phyloP scores from a whole-genome alignment of 2,329 filamentous ascomycete species.

The Pestalotiopsis sp. region DNA sequence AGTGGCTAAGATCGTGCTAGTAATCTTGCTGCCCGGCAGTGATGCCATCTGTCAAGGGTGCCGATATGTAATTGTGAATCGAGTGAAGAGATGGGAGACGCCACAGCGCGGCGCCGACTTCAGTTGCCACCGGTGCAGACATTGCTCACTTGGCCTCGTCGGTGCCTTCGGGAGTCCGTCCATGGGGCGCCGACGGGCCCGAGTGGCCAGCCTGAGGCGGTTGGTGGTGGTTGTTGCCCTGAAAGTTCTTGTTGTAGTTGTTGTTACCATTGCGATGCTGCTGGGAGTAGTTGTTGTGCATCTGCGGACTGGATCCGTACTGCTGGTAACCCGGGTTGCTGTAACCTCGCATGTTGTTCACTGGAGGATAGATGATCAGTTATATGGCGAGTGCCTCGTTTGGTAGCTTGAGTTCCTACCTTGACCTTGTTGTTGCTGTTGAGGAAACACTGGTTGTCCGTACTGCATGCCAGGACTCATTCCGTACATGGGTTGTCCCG shows the following conservation, averaged over 20 bases:
- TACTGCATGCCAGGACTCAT: slow-evolving; percentile 77
- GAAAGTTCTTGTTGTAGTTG: slow-evolving; percentile 49
- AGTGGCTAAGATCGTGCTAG: background rate
- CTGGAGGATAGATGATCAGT: slow-evolving; percentile 46
- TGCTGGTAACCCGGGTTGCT: slow-evolving; percentile 61
- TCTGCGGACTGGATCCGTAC: slow-evolving; percentile 65
- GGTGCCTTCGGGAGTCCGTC: slow-evolving; percentile 39
- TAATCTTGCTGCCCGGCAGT: slow-evolving; percentile 1
- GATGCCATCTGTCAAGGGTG: background rate
- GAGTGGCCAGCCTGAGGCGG: slow-evolving; percentile 36
- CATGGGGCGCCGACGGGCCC: slow-evolving; percentile 33
- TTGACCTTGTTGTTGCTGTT: slow-evolving; percentile 65
- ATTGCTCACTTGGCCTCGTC: slow-evolving; percentile 47
- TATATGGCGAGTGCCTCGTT: slow-evolving; percentile 16
- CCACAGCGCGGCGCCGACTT: slow-evolving; percentile 29
- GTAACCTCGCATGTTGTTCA: slow-evolving; percentile 64
- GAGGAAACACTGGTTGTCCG: slow-evolving; percentile 71
- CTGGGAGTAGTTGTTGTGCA: slow-evolving; percentile 60
- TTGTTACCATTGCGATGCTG: slow-evolving; percentile 60
- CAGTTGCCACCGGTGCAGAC: slow-evolving; percentile 14
- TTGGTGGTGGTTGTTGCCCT: slow-evolving; percentile 44
- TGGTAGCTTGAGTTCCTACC: slow-evolving; percentile 58
- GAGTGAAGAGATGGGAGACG: slow-evolving; percentile 26
- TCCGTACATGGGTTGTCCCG: slow-evolving; percentile 77
- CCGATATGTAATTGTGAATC: slow-evolving; percentile 12